Evolutionary conservation across 192 early-diverging fungal species (phyloP), one percentile per base, ranked within the genome.

Genomic region (Coemansia sp.): DNA sequence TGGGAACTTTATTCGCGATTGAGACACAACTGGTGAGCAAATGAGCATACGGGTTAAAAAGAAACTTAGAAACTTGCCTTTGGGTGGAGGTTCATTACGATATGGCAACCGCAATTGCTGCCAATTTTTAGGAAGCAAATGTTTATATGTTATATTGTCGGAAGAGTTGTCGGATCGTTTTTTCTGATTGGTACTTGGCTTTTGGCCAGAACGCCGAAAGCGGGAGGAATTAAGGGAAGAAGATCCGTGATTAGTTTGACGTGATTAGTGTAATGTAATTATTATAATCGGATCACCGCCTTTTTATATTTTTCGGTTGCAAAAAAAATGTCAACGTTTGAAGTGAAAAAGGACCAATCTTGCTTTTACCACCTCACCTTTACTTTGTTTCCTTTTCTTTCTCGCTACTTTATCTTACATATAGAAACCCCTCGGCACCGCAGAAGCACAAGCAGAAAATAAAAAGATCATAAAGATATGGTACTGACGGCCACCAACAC

Each of bases 401-500:
- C 36, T 61, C 26, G 11, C 32, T 55, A 63, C 26, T 52, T 19
- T 61, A n/a, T 42, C 22, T 12, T 26, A 65, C 48, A 49, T 15
- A 55, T 57, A 42, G 55, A 16, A 21, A 18, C 42, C 15, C 37
- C 3, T 15, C 18, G 26, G 7, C 6, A 43, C 10, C 0, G 16
- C 32, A 32, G 1, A 32, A 32, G 32, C 1, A 2, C 32, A 16
- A 16, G 0, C 3, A 47, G n/a, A 36, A 15, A 51, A 16, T 40
- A 18, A 60, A 16, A 61, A 19, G 32, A 32, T 47, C 56, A 41
- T n/a, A 19, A 41, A 40, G 65, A 21, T 18, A 92, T 92, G 90
- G 88, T 88, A 9, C 82, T 98, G 62, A 87, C 91, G 82, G 94
- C 93, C 13, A 87, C 88, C 13, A 93, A 88, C 59, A 89, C 93